Evolutionary conservation across 805 yeast species (phyloP).

Genomic region (Saccharomycopsis schoenii): DNA sequence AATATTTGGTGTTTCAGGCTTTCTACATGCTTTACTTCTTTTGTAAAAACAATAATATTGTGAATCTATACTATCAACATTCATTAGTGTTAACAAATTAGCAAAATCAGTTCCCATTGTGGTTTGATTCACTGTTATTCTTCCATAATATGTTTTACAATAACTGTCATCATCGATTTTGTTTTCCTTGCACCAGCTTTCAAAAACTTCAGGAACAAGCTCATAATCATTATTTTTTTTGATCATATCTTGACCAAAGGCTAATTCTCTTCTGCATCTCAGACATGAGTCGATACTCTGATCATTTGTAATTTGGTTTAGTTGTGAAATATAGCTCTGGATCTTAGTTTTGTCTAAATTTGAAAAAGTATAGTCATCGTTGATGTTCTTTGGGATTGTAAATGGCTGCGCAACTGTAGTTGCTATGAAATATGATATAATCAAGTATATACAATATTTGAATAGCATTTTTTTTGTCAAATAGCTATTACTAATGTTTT

Average conservation of each 20-base stretch:
- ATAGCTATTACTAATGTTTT: background rate
- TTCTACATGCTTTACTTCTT: slow-evolving; percentile 38
- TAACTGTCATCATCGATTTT: slow-evolving; percentile 21
- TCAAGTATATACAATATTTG: background rate
- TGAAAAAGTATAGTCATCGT: background rate
- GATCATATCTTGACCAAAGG: slow-evolving; percentile 30
- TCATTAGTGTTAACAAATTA: slow-evolving; percentile 40
- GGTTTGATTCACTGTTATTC: slow-evolving; percentile 30
- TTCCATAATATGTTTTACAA: slow-evolving; percentile 28
- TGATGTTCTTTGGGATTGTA: background rate
- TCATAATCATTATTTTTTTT: slow-evolving; percentile 28
- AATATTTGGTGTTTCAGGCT: slow-evolving; percentile 44
- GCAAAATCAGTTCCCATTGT: slow-evolving; percentile 38
- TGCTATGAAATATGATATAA: background rate
- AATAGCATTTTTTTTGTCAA: background rate
- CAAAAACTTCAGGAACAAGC: slow-evolving; percentile 32
- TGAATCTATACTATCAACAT: slow-evolving; percentile 45
- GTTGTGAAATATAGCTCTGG: background rate
- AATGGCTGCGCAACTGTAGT: background rate
- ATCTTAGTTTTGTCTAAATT: background rate
- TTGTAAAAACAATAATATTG: slow-evolving; percentile 51
- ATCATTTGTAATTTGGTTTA: slow-evolving; percentile 3
- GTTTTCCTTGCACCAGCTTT: slow-evolving; percentile 34
- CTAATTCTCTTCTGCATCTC: slow-evolving; percentile 29
- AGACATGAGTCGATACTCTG: slow-evolving; percentile 22